Percentiles rank a stretch among this genome's conserved stretches.
Conservation (phyloP, 73 alveolate species). For the Stentor coeruleus region DNA sequence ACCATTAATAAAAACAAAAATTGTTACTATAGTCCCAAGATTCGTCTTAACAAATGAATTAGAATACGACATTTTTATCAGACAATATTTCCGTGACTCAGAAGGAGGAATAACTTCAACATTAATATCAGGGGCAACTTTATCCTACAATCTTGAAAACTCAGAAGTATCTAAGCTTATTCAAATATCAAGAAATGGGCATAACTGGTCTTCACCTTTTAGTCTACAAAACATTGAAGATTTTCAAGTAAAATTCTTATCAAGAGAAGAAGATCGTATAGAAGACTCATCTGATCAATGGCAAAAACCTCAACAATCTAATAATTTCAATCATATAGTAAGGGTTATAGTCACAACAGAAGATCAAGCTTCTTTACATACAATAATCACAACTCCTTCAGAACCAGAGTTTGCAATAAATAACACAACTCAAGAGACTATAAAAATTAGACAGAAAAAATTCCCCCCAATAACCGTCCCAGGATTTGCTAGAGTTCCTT, state of each 20-base stretch:
- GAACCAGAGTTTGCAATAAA: conserved; percentile 20
- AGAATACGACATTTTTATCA: not conserved
- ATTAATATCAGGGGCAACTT: not conserved
- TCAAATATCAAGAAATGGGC: not conserved
- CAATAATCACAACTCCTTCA: conserved; percentile 36
- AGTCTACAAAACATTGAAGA: conserved; percentile 51
- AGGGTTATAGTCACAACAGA: conserved; percentile 49
- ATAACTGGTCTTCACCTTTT: conserved; percentile 55
- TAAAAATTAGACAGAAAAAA: not conserved
- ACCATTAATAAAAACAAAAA: not conserved
- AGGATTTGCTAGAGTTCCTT: conserved; percentile 17
- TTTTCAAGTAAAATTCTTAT: conserved; percentile 31
- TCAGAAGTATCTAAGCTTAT: not conserved
- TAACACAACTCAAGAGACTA: not conserved
- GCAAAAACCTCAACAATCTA: not conserved
- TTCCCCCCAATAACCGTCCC: conserved; percentile 14
- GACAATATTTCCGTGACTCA: conserved; percentile 26
- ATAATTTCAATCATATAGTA: conserved; percentile 27
- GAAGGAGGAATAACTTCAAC: conserved; percentile 22
- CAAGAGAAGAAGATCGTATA: not conserved
- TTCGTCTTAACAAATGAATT: not conserved
- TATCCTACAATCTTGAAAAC: conserved; percentile 22
- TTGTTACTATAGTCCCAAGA: not conserved
- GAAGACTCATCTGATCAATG: not conserved
- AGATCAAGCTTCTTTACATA: conserved; percentile 58